phyloP scores from a whole-genome alignment of 2,329 filamentous ascomycete species.

The Parasarocladium wereldwijsianum region DNA sequence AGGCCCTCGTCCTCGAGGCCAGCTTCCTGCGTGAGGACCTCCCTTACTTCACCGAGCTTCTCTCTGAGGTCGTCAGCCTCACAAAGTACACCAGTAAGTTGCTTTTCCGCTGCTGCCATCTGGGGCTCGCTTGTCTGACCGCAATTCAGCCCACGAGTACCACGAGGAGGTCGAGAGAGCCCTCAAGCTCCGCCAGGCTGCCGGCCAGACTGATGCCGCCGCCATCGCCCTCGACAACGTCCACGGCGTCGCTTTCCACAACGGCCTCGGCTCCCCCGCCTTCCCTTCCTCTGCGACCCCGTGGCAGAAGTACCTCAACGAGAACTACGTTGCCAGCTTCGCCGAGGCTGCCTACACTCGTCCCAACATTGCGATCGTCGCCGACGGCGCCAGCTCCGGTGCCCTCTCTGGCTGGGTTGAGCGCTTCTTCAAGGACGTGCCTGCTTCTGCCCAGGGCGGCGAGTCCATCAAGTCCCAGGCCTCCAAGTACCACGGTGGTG shows the following conservation, averaged over 20 bases:
- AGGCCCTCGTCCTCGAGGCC: slow-evolving; percentile 82
- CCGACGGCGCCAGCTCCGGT: slow-evolving; percentile 66
- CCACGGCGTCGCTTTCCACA: slow-evolving; percentile 83
- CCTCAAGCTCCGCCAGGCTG: slow-evolving; percentile 65
- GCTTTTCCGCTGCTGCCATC: too few species aligned
- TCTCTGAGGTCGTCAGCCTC: slow-evolving; percentile 78
- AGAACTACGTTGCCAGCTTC: slow-evolving; percentile 59
- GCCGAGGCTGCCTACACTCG: slow-evolving; percentile 72
- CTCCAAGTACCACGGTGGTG: slow-evolving; percentile 85
- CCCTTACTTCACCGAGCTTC: slow-evolving; percentile 91
- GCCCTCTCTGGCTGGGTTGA: slow-evolving; percentile 79
- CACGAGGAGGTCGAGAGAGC: slow-evolving; percentile 72
- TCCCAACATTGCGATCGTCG: slow-evolving; percentile 80
- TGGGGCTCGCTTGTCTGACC: slow-evolving; percentile 8
- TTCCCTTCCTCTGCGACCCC: slow-evolving; percentile 59
- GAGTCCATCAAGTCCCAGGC: slow-evolving; percentile 42
- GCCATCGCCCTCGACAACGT: slow-evolving; percentile 72
- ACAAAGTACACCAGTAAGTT: slow-evolving; percentile 69
- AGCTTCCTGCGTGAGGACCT: slow-evolving; percentile 93
- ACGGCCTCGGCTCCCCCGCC: slow-evolving; percentile 69
- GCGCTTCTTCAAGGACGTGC: slow-evolving; percentile 73
- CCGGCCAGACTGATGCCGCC: slow-evolving; percentile 44
- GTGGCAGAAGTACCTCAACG: slow-evolving; percentile 66
- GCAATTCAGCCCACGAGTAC: slow-evolving; percentile 62
- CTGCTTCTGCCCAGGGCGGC: slow-evolving; percentile 35